Conservation (phyloP, 306 rosid species). For the Trichosanthes truncata region DNA sequence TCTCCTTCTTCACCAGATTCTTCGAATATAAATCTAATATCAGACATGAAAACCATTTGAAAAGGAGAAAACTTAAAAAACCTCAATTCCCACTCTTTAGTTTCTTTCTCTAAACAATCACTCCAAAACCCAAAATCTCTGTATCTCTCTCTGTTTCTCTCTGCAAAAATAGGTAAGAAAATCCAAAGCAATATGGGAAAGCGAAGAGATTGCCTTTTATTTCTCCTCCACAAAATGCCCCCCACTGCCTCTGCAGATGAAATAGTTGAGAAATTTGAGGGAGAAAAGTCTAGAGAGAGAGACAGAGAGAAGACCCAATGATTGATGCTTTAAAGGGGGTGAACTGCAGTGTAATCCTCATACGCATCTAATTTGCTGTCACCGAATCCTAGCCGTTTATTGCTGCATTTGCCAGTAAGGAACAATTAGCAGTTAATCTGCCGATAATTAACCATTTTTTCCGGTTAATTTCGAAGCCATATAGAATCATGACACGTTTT, state of each 20-base stretch:
- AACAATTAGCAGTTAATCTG: constrained; percentile 13
- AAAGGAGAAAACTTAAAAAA: background rate
- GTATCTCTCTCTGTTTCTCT: background rate
- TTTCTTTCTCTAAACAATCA: background rate
- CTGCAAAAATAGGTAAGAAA: constrained; percentile 20
- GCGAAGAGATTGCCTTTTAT: constrained; percentile 22
- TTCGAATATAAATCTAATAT: constrained; percentile 35
- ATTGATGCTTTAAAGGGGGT: constrained; percentile 47
- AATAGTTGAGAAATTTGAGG: constrained; percentile 17
- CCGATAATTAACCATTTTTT: background rate
- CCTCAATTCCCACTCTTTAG: background rate
- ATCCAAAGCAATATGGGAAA: constrained; percentile 30
- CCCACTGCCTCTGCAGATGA: constrained; percentile 13
- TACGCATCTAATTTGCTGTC: constrained; percentile 19
- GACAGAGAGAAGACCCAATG: constrained; percentile 33
- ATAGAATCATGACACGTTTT: background rate
- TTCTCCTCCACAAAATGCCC: constrained; percentile 15
- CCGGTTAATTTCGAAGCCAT: background rate
- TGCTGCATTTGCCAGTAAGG: constrained; percentile 59
- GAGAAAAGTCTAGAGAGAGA: constrained; percentile 6
- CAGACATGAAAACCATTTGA: constrained; percentile 74
- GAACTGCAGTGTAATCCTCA: constrained; percentile 38
- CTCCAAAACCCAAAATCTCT: background rate
- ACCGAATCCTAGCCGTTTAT: constrained; percentile 42
- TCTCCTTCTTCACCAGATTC: constrained; percentile 71